phyloP scores from a whole-genome alignment of 305 asterid species.

The Striga hermonthica region DNA sequence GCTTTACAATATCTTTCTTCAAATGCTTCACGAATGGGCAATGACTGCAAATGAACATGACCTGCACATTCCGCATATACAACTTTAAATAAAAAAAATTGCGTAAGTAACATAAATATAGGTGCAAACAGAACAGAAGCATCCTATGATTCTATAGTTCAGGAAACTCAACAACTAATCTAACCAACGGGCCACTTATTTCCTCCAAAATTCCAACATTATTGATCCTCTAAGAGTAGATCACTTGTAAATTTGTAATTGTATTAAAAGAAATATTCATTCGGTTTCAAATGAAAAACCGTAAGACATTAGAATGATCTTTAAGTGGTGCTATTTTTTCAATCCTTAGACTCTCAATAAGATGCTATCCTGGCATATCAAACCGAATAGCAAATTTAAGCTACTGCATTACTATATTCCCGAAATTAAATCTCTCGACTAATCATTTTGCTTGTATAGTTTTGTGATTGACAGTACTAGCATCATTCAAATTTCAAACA shows the following conservation, averaged over 20 bases:
- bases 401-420: background rate
- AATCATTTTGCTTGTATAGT: too few species aligned
- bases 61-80: slow-evolving; percentile 39
- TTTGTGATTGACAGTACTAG: too few species aligned
- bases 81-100: background rate
- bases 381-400: background rate
- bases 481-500: too few species aligned
- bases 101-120: background rate
- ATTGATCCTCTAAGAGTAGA: background rate
- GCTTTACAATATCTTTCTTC: slow-evolving; percentile 75
- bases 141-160: slow-evolving; percentile 20
- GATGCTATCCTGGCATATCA: background rate
- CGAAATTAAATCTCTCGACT: too few species aligned
- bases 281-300: background rate
- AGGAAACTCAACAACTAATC: slow-evolving; percentile 7
- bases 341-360: too few species aligned
- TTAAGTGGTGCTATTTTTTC: too few species aligned
- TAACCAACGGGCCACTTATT: slow-evolving; percentile 14
- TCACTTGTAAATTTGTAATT: too few species aligned
- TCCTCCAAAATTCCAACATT: slow-evolving; percentile 1
- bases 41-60: slow-evolving; percentile 91
- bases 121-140: slow-evolving; percentile 21
- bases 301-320: background rate
- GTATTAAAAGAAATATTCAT: slow-evolving; percentile 3
- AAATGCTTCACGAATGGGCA: slow-evolving; percentile 82